Base-by-base conservation (phyloP, 495 filamentous ascomycete species). In the Neurospora terricola region DNA sequence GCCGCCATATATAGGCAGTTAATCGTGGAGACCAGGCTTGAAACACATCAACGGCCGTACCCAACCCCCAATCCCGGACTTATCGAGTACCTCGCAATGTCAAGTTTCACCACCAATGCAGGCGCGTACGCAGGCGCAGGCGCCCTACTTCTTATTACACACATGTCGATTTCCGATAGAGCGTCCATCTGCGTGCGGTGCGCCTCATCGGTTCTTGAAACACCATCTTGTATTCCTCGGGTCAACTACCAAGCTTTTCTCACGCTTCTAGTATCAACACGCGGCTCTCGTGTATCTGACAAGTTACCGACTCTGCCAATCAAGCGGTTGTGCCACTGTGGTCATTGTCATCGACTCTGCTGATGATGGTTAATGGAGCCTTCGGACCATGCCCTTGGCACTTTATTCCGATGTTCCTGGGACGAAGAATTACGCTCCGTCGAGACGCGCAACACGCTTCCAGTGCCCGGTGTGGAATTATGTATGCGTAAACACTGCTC, bases 191-290 rank as follows among this genome's bases (percentile, higher is more conserved):
- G 54, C 71, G 45, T 72, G 23, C 45, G 21, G 34, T 34, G 39
- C 68, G 69, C 45, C 43, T 69, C 72, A 71, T 75, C 74, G 72
- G 72, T 37, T 73, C 66, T 10, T 75, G 74, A 75, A 75, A 73
- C 69, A 34, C 12, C 27, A 62, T 30, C 12, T 62, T 62, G 23
- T 62, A 62, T 66, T 34, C 54, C 54, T 66, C 14, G 54, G 27
- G 27, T 18, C 27, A 34, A 7, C 54, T 16, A 34, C 27, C 54
- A 66, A 66, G 18, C 9, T 21, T 37, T 38, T 71, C 43, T 16
- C 69, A 40, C 72, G 21, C 40, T 23, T 30, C 16, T 23, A 38
- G 9, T 11, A 39, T n/a, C 6, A 43, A 54, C 39, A 72, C 70
- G 59, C 70, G 71, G 30, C 54, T 69, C 54, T 40, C 40, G 45